These are phyloP conservation scores for Colletotrichum sp. DNA, from an alignment of 2,329 filamentous ascomycete species.

Conservation along the genomic window DNA sequence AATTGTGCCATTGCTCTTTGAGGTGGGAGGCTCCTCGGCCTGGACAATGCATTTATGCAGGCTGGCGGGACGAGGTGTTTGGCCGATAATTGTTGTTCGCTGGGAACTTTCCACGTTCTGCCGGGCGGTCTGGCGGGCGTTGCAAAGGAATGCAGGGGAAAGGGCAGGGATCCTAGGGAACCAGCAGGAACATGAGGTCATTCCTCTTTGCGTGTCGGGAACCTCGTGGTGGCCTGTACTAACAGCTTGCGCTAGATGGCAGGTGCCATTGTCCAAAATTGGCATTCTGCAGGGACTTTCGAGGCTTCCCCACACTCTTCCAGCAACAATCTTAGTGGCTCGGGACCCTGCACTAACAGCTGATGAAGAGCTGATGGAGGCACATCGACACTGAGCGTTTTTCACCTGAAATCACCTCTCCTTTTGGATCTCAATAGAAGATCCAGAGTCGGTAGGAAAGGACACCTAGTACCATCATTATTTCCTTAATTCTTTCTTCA, in stretches of 20 bases:
- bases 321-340: background rate
- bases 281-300: background rate
- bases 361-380: background rate
- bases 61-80: background rate
- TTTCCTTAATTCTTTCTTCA: background rate
- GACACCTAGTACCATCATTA: background rate
- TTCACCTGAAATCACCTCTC: background rate
- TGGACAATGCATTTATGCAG: constrained; percentile 22
- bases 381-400: background rate
- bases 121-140: constrained; percentile 33
- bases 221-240: background rate
- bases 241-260: background rate
- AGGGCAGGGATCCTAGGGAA: background rate
- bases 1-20: constrained; percentile 45
- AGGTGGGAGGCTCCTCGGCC: background rate
- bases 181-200: constrained; percentile 16
- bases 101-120: constrained; percentile 34
- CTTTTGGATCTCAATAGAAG: background rate
- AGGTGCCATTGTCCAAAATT: background rate
- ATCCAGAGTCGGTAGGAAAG: background rate
- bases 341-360: background rate
- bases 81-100: background rate
- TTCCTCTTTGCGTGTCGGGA: background rate
- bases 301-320: background rate
- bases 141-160: constrained; percentile 1